Percentiles rank a stretch among this genome's conserved stretches.
phyloP scores from a whole-genome alignment of 1,139 yeast genomes.

The Candida sanyaensis region DNA sequence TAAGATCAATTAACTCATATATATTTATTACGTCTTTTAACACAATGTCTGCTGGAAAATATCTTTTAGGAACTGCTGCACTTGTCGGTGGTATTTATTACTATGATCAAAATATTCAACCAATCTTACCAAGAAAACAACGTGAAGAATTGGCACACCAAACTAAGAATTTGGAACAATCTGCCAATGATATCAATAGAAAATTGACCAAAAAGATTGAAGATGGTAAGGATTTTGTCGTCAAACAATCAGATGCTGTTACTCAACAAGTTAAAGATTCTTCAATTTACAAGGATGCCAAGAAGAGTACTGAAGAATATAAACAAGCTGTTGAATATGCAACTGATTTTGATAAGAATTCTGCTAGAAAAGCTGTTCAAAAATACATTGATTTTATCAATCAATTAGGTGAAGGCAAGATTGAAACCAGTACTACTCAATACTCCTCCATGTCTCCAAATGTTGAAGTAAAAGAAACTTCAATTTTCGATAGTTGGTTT shows the following conservation, averaged over 20 bases:
- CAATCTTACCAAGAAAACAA: conserved; percentile 30
- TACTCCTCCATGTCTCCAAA: conserved; percentile 17
- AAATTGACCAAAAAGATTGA: conserved; percentile 23
- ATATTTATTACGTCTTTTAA: too few species aligned
- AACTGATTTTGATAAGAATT: conserved; percentile 28
- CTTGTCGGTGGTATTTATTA: conserved; percentile 42
- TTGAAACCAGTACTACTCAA: conserved; percentile 17
- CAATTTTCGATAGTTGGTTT: conserved; percentile 33
- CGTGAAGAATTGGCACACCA: conserved; percentile 18
- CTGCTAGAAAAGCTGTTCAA: conserved; percentile 24
- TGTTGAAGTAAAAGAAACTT: conserved; percentile 16
- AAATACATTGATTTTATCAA: conserved; percentile 41
- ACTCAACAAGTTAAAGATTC: conserved; percentile 26
- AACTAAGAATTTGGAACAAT: conserved; percentile 11
- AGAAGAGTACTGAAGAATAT: conserved; percentile 15
- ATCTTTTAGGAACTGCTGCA: conserved; percentile 24
- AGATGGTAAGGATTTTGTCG: conserved; percentile 25
- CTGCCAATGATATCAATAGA: conserved; percentile 16
- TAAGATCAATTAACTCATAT: background rate
- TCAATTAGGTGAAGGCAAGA: conserved; percentile 29
- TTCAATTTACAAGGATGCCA: conserved; percentile 20
- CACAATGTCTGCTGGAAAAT: conserved; percentile 16
- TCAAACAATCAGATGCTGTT: conserved; percentile 21
- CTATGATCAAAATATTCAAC: conserved; percentile 45
- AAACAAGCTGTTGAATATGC: conserved; percentile 19